phyloP scores from a whole-genome alignment of 2,329 filamentous ascomycete species.

The Colletotrichum echinochloae region DNA sequence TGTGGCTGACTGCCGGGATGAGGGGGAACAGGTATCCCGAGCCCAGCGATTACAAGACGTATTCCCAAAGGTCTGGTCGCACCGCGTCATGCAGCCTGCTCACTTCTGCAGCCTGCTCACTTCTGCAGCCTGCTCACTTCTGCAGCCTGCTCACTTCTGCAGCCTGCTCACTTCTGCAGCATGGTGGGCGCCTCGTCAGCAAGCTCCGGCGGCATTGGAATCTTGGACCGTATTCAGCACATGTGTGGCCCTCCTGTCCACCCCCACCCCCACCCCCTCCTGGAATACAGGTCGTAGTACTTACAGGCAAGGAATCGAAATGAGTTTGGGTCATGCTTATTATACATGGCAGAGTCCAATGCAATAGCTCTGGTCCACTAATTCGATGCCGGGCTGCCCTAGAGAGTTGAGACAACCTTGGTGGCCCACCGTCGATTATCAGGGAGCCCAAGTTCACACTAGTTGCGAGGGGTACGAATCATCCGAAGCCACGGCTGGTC shows the following conservation, averaged over 20 bases:
- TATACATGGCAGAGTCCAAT: not conserved
- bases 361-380: not conserved
- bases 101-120: constrained; percentile 18
- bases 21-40: not conserved
- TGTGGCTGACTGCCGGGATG: not conserved
- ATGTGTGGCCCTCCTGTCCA: too few relatives aligned
- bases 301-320: not conserved
- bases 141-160: constrained; percentile 28
- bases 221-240: constrained; percentile 1
- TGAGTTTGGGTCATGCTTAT: not conserved
- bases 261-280: not conserved
- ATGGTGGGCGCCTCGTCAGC: not conserved
- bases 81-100: constrained; percentile 25
- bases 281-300: constrained; percentile 4
- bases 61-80: constrained; percentile 20
- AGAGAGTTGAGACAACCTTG: not conserved
- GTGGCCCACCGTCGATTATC: not conserved
- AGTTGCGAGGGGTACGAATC: not conserved
- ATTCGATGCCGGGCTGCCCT: not conserved
- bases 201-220: constrained; percentile 9
- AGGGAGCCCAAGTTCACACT: not conserved
- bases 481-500: constrained; percentile 8
- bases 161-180: constrained; percentile 21
- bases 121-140: constrained; percentile 18
- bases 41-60: not conserved